Conservation (phyloP, 176 grass and related monocot genomes). For the Bolboschoenus planiculmis region DNA sequence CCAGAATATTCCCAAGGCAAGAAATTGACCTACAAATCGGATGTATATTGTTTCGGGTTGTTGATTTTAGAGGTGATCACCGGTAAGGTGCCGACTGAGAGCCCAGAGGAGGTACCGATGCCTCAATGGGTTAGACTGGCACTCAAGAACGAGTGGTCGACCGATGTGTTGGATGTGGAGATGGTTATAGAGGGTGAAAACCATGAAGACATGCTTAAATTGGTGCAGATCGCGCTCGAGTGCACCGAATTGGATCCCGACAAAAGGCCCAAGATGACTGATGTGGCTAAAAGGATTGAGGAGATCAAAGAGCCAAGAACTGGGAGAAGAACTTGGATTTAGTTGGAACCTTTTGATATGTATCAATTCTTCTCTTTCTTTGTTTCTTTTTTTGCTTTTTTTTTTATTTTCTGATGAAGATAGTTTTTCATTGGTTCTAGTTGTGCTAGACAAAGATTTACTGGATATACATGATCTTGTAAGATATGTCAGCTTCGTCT, state of each 20-base stretch:
- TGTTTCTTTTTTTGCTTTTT: not conserved
- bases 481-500: not conserved
- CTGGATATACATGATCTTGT: not conserved
- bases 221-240: slow-evolving; percentile 63
- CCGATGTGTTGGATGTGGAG: slow-evolving; percentile 83
- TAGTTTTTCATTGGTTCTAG: not conserved
- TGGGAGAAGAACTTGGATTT: slow-evolving; percentile 15
- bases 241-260: slow-evolving; percentile 62
- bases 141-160: slow-evolving; percentile 86
- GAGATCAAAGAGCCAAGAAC: slow-evolving; percentile 32
- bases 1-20: slow-evolving; percentile 43
- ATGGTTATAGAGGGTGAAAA: slow-evolving; percentile 45
- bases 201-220: slow-evolving; percentile 76
- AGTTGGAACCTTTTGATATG: not conserved
- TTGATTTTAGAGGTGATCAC: slow-evolving; percentile 83
- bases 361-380: not conserved
- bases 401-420: not conserved
- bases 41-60: slow-evolving; percentile 85
- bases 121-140: slow-evolving; percentile 66
- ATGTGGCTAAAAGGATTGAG: slow-evolving; percentile 63
- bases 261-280: slow-evolving; percentile 47
- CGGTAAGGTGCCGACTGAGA: slow-evolving; percentile 54
- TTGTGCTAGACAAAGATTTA: not conserved
- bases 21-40: slow-evolving; percentile 48
- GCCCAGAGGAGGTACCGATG: slow-evolving; percentile 47